Evolutionary conservation across 192 early-diverging fungal genomes (phyloP).

Genomic region (Rhizoclosmatium sp.): DNA sequence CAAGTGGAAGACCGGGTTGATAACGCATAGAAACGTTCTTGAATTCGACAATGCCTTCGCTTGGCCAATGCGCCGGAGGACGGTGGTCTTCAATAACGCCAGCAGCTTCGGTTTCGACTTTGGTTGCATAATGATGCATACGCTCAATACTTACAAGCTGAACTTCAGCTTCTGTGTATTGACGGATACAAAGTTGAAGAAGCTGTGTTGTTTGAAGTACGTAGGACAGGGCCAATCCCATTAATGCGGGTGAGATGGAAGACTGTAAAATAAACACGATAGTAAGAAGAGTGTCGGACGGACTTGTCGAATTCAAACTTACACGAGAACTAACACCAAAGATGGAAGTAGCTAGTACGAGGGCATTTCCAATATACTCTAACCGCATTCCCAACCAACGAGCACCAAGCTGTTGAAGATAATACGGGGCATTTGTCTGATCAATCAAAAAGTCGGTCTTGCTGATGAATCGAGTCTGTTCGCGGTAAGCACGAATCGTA

Average conservation of each 20-base stretch:
- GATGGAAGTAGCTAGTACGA: conserved; percentile 68
- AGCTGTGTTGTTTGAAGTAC: conserved; percentile 41
- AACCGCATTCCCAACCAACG: conserved; percentile 45
- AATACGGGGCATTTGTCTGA: conserved; percentile 80
- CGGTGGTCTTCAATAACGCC: conserved; percentile 49
- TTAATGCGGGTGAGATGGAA: conserved; percentile 34
- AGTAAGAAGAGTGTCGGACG: conserved; percentile 14
- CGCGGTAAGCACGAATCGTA: conserved; percentile 83
- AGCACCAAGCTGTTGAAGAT: conserved; percentile 62
- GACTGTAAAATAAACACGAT: conserved; percentile 4
- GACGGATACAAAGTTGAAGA: conserved; percentile 37
- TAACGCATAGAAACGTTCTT: conserved; percentile 53
- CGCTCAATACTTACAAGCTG: conserved; percentile 44
- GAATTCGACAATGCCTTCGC: conserved; percentile 49
- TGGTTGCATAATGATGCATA: conserved; percentile 36
- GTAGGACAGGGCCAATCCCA: conserved; percentile 40
- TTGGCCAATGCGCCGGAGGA: conserved; percentile 54
- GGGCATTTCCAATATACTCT: conserved; percentile 64
- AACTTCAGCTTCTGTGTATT: conserved; percentile 44
- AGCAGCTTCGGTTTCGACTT: conserved; percentile 73
- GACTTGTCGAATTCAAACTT: background rate
- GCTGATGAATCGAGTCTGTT: conserved; percentile 73
- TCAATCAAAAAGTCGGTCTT: conserved; percentile 76
- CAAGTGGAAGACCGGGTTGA: conserved; percentile 47
- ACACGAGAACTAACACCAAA: conserved; percentile 66